phyloP scores from a whole-genome alignment of 1,284 basidiomycete species.

The Cryptococcus maquisensis region DNA sequence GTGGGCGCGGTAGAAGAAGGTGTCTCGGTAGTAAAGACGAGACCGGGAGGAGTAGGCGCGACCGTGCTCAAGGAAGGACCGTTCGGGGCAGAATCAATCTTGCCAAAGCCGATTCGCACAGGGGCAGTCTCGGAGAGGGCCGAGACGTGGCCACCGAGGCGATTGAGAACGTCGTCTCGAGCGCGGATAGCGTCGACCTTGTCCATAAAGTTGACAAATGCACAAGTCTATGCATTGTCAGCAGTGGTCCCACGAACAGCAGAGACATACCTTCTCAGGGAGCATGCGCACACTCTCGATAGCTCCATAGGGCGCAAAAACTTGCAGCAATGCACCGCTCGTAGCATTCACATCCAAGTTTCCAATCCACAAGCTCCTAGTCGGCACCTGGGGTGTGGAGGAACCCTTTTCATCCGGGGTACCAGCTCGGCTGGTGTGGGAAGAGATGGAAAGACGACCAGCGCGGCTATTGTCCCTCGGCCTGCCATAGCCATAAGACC shows the following conservation, averaged over 20 bases:
- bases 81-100: constrained; percentile 82
- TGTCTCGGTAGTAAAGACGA: constrained; percentile 56
- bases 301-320: constrained; percentile 92
- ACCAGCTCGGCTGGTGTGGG: constrained; percentile 36
- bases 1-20: constrained; percentile 18
- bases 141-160: constrained; percentile 81
- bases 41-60: constrained; percentile 54
- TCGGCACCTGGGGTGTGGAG: constrained; percentile 68
- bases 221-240: constrained; percentile 70
- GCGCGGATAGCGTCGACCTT: constrained; percentile 89
- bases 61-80: constrained; percentile 69
- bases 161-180: constrained; percentile 92
- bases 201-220: constrained; percentile 97
- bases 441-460: constrained; percentile 38
- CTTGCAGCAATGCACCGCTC: constrained; percentile 87
- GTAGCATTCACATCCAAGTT: constrained; percentile 90
- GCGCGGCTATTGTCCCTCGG: constrained; percentile 31
- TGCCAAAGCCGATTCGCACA: constrained; percentile 95
- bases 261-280: constrained; percentile 77
- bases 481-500: constrained; percentile 30
- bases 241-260: neutral
- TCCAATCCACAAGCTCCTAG: constrained; percentile 94
- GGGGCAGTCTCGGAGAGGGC: constrained; percentile 88
- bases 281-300: constrained; percentile 91
- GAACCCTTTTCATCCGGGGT: constrained; percentile 39